These are phyloP conservation scores for Pseudogymnoascus sp. DNA, from an alignment of 2,329 filamentous ascomycete species.

Conservation along the genomic window DNA sequence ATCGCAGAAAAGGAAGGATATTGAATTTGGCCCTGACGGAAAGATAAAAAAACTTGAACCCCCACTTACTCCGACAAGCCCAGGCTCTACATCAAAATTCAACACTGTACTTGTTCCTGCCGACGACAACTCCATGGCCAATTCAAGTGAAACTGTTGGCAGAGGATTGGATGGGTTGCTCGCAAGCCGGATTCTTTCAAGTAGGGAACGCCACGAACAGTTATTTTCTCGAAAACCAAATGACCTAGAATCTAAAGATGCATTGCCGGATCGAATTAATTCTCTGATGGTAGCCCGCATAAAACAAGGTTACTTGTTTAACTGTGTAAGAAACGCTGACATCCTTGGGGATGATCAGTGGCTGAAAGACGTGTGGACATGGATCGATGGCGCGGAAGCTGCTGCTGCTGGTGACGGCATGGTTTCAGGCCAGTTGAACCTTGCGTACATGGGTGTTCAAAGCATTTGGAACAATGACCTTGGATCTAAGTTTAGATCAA, in stretches of 20 bases:
- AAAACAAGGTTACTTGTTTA: conserved; percentile 53
- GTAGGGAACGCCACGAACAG: conserved; percentile 49
- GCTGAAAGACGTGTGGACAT: conserved; percentile 72
- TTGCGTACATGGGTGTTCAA: conserved; percentile 67
- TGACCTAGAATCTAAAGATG: conserved; percentile 43
- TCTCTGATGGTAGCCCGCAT: conserved; percentile 52
- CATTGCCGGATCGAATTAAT: conserved; percentile 35
- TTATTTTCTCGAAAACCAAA: conserved; percentile 40
- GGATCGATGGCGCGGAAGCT: conserved; percentile 57
- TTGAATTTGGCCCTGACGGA: not conserved
- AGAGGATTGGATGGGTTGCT: not conserved
- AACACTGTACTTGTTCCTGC: not conserved
- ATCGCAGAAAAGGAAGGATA: not conserved
- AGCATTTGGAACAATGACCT: conserved; percentile 64
- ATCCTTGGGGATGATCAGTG: conserved; percentile 65
- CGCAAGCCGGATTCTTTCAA: conserved; percentile 31
- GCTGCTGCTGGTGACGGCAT: conserved; percentile 61
- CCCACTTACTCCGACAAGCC: not conserved
- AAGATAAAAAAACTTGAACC: not conserved
- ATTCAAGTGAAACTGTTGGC: not conserved
- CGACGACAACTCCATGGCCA: not conserved
- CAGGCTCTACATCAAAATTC: not conserved
- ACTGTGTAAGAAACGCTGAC: conserved; percentile 54
- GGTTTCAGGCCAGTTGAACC: conserved; percentile 57
- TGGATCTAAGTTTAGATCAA: conserved; percentile 36